These are phyloP conservation scores for Pseudocercospora fijiensis DNA, from an alignment of 2,329 filamentous ascomycete species.

Conservation along the genomic window DNA sequence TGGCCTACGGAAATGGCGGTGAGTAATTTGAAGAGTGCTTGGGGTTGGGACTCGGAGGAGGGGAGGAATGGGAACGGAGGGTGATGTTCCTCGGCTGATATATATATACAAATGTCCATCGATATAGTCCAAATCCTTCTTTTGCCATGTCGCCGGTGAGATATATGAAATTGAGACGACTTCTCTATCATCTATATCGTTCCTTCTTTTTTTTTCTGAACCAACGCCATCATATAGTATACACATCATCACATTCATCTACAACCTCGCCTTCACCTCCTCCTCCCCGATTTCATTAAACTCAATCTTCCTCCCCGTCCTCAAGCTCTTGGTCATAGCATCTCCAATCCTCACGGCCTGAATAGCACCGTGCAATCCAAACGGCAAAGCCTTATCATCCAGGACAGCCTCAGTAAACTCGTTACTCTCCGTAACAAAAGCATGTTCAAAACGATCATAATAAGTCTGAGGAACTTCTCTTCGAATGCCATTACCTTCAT, in stretches of 20 bases:
- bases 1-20: conserved; percentile 54
- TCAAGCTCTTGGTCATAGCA: conserved; percentile 47
- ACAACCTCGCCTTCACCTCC: conserved; percentile 22
- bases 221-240: neutral
- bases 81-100: neutral
- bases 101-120: neutral
- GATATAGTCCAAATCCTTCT: neutral
- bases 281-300: conserved; percentile 54
- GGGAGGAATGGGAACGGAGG: neutral
- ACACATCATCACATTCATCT: neutral
- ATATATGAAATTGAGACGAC: neutral
- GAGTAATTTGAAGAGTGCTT: conserved; percentile 50
- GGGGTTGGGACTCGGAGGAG: conserved; percentile 50
- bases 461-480: conserved; percentile 62
- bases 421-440: conserved; percentile 63
- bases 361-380: conserved; percentile 59
- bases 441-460: conserved; percentile 62
- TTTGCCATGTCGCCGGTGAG: neutral
- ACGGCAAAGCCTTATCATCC: conserved; percentile 55
- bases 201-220: neutral
- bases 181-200: neutral
- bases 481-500: conserved; percentile 55
- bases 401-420: conserved; percentile 62
- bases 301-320: conserved; percentile 47
- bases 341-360: conserved; percentile 61